Evolutionary conservation across 2,329 filamentous ascomycete species (phyloP).

Genomic region (Scedosporium dehoogii): DNA sequence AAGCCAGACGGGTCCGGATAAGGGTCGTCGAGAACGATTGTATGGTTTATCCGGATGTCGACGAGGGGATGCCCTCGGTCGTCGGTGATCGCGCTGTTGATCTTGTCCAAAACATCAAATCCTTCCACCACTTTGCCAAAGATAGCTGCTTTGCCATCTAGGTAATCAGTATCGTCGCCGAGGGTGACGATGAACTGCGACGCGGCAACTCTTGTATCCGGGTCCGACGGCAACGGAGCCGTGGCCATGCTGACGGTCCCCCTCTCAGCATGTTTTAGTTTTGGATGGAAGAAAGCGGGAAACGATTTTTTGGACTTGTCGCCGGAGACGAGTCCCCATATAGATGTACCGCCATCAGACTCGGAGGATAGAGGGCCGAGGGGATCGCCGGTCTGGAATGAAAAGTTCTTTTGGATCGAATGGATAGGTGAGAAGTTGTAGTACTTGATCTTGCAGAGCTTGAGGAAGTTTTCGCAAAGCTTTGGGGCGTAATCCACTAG

Average conservation of each 20-base stretch:
- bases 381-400: slow-evolving; percentile 91
- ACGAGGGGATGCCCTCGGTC: slow-evolving; percentile 78
- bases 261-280: slow-evolving; percentile 77
- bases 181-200: slow-evolving; percentile 94
- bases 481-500: slow-evolving; percentile 81
- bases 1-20: slow-evolving; percentile 74
- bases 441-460: slow-evolving; percentile 98
- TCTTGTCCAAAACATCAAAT: slow-evolving; percentile 86
- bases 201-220: slow-evolving; percentile 71
- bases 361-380: slow-evolving; percentile 74
- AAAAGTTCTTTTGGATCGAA: slow-evolving; percentile 88
- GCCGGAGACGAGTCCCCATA: slow-evolving; percentile 75
- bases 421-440: slow-evolving; percentile 96
- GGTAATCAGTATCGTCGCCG: slow-evolving; percentile 77
- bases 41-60: slow-evolving; percentile 91
- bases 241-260: slow-evolving; percentile 99
- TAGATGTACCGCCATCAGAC: slow-evolving; percentile 85
- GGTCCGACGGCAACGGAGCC: slow-evolving; percentile 62
- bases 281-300: slow-evolving; percentile 72
- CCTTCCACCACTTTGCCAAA: slow-evolving; percentile 95
- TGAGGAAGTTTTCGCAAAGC: slow-evolving; percentile 95
- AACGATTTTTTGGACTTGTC: slow-evolving; percentile 64
- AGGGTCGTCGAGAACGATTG: slow-evolving; percentile 83
- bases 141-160: slow-evolving; percentile 88
- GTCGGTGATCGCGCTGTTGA: slow-evolving; percentile 84